Percentiles rank a stretch among this genome's conserved stretches.
Conservation (phyloP, 2,329 filamentous ascomycete genomes). For the Trichoderma koningii region DNA sequence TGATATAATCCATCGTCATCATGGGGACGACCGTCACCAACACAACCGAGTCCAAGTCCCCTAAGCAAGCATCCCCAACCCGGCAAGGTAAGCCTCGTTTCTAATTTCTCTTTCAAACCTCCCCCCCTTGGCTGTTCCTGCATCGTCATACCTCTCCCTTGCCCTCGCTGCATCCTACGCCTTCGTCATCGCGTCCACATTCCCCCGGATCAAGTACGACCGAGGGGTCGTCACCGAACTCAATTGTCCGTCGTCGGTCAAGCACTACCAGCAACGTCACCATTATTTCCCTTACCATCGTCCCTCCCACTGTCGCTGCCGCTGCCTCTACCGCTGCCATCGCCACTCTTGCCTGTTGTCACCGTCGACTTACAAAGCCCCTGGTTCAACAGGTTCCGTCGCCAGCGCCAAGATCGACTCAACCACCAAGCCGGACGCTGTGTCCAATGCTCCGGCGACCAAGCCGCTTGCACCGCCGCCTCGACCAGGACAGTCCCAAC, state of each 20-base stretch:
- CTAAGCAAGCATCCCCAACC: conserved; percentile 48
- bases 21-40: conserved; percentile 51
- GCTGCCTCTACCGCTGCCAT: not conserved
- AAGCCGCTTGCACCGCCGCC: conserved; percentile 72
- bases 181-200: conserved; percentile 29
- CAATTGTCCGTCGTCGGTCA: conserved; percentile 17
- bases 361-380: conserved; percentile 15
- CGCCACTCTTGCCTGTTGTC: not conserved
- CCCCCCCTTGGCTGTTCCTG: conserved; percentile 29
- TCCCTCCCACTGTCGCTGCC: conserved; percentile 5
- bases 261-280: not conserved
- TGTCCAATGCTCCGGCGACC: conserved; percentile 59
- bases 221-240: conserved; percentile 5
- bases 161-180: conserved; percentile 26
- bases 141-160: conserved; percentile 27
- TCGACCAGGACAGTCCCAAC: conserved; percentile 55
- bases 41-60: conserved; percentile 52
- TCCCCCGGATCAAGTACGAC: conserved; percentile 17
- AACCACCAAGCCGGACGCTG: conserved; percentile 51
- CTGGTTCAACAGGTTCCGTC: conserved; percentile 42
- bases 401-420: conserved; percentile 52
- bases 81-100: conserved; percentile 46
- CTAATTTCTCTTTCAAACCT: conserved; percentile 11
- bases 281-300: conserved; percentile 8
- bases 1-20: conserved; percentile 51